Base-by-base conservation (phyloP, 495 filamentous ascomycete species). In the Thermochaetoides thermophila region DNA sequence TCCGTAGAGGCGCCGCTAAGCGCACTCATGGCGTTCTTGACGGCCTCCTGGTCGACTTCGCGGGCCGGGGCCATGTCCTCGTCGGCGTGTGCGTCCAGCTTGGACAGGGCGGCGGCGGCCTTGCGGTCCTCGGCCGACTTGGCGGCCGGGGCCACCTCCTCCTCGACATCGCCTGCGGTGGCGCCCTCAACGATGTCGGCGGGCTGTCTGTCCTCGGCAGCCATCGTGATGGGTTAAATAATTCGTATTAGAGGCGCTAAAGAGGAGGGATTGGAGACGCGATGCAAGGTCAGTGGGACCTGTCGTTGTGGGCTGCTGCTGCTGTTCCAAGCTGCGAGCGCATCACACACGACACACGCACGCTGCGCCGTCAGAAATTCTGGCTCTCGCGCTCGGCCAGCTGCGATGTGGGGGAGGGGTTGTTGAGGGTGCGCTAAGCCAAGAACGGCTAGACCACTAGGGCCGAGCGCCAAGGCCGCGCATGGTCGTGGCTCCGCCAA, bases 41-140 rank as follows among this genome's bases (percentile, higher is more conserved):
- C 64, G 17, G 84, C 86, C 42, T 89, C 84, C 32, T 81, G 69
- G 44, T 92, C 81, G 41, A 81, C 72, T 20, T 77, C 72, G 40
- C 68, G 66, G 5, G 57, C 34, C 7, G 45, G 37, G 15, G 60
- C 40, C n/a, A 61, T 59, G 5, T 70, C 63, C 32, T 78, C 79
- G 35, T 74, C 75, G 38, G 57, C 59, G 21, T 50, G 57, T 17
- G 69, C 55, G 43, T 86, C 77, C 34, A 93, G 77, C 35, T 74
- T 72, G 40, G 72, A 75, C 45, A 92, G 74, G 12, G 86, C 85
- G 17, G 81, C 83, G 36, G 84, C 84, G 14, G 86, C 81, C 59
- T 89, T 92, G 55, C 84, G 81, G 60, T 89, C 85, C 57, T 91
- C 84, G 40, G 83, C 71, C 24, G 68, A 70, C 53, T 73, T 69